Percentiles rank a stretch among this genome's conserved stretches.
Evolutionary conservation across 2,329 filamentous ascomycete species (phyloP).

Genomic region (Ophiostoma tasmaniense): DNA sequence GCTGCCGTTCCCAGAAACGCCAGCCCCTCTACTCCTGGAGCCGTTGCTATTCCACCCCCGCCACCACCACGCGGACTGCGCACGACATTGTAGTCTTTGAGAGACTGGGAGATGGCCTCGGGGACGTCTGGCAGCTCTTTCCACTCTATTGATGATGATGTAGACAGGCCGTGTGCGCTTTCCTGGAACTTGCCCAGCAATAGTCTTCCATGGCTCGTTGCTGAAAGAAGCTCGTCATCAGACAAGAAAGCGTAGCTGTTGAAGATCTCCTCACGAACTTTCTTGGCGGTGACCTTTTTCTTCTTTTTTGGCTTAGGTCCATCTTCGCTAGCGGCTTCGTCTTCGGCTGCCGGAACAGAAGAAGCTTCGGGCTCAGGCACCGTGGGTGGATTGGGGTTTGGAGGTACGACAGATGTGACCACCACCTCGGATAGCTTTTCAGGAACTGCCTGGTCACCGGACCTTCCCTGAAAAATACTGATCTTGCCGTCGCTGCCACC

Average conservation of each 20-base stretch:
- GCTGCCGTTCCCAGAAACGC: conserved; percentile 42
- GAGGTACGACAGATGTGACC: background rate
- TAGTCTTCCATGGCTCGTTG: conserved; percentile 18
- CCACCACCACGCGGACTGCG: conserved; percentile 26
- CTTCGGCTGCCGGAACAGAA: background rate
- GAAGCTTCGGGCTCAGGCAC: background rate
- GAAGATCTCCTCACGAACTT: conserved; percentile 18
- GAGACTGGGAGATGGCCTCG: conserved; percentile 28
- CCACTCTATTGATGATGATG: conserved; percentile 31
- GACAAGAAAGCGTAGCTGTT: conserved; percentile 54
- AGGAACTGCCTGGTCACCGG: background rate
- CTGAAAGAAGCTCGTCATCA: conserved; percentile 64
- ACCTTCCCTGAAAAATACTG: conserved; percentile 32
- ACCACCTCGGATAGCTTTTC: background rate
- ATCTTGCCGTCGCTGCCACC: conserved; percentile 79
- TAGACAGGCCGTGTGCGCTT: background rate
- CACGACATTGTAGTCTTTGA: conserved; percentile 42
- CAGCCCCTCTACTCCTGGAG: conserved; percentile 26
- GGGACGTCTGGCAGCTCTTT: conserved; percentile 31
- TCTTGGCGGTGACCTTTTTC: background rate
- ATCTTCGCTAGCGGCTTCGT: too few relatives aligned
- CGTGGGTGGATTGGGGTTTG: background rate
- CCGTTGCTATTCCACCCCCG: conserved; percentile 5
- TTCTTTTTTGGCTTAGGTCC: background rate
- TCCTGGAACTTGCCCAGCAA: conserved; percentile 17